Conservation (phyloP, 768 basidiomycete species). For the Strobilomyces echinocephalus region DNA sequence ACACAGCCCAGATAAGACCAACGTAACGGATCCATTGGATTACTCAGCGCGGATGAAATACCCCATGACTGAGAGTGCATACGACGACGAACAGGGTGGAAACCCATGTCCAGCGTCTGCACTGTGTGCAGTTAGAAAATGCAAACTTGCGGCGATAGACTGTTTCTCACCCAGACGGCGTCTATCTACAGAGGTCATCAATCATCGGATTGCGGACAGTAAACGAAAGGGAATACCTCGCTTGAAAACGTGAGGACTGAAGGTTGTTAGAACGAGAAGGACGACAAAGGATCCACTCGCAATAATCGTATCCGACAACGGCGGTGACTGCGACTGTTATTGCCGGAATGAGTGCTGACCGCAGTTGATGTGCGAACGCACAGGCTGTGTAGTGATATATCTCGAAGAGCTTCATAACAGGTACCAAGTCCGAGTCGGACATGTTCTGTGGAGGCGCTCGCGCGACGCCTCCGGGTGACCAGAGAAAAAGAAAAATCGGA, state of each 20-base stretch:
- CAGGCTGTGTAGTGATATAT: too few relatives aligned
- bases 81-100: conserved; percentile 14
- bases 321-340: conserved; percentile 2
- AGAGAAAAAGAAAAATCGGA: too few relatives aligned
- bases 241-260: too few relatives aligned
- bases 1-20: too few relatives aligned
- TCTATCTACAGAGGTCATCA: conserved; percentile 6
- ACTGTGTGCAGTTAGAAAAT: not conserved
- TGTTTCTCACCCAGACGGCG: conserved; percentile 9
- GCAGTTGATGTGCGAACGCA: not conserved
- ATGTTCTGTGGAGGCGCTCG: too few relatives aligned
- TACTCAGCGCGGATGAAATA: too few relatives aligned
- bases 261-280: not conserved
- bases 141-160: fast-evolving
- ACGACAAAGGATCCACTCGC: not conserved
- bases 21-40: too few relatives aligned
- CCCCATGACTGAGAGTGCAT: too few relatives aligned
- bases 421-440: too few relatives aligned
- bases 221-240: too few relatives aligned
- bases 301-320: conserved; percentile 14
- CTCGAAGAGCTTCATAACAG: too few relatives aligned
- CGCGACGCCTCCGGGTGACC: too few relatives aligned
- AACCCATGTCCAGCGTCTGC: conserved; percentile 7
- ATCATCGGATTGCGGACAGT: not conserved
- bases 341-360: not conserved